These are phyloP conservation scores for Neonothopanus nambi DNA, from an alignment of 1,284 basidiomycete genomes.

Conservation along the genomic window DNA sequence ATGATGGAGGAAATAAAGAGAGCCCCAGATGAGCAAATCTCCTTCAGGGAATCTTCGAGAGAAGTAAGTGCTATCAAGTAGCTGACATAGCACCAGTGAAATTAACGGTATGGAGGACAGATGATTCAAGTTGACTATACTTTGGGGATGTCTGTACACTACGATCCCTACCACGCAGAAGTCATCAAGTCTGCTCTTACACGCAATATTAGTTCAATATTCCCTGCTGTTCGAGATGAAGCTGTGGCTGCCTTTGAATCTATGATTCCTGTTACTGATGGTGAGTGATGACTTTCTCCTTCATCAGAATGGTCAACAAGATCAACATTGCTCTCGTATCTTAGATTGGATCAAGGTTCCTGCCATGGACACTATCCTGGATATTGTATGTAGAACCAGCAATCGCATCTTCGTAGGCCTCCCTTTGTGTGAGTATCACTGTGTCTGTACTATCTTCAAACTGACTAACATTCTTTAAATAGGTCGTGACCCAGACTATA, in stretches of 20 bases:
- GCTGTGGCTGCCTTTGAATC: constrained; percentile 13
- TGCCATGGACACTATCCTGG: constrained; percentile 17
- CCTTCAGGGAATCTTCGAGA: constrained; percentile 27
- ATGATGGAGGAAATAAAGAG: constrained; percentile 35
- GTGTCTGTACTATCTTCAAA: constrained; percentile 31
- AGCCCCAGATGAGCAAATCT: constrained; percentile 31
- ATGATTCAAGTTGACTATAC: constrained; percentile 12
- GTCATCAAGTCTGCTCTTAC: too few species aligned
- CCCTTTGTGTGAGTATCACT: constrained; percentile 25
- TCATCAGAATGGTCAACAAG: neutral
- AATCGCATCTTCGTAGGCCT: too few species aligned
- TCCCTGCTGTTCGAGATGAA: too few species aligned
- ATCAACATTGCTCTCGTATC: neutral
- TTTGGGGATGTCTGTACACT: constrained; percentile 13
- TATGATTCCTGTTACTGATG: constrained; percentile 9
- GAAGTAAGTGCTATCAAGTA: too few species aligned
- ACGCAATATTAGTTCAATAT: too few species aligned
- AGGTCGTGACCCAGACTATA: too few species aligned
- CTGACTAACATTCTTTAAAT: too few species aligned
- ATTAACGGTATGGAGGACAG: constrained; percentile 1
- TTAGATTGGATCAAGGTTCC: constrained; percentile 32
- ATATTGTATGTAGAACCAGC: too few species aligned
- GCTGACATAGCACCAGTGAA: too few species aligned
- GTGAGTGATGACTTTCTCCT: neutral
- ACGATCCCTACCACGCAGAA: constrained; percentile 17